These are phyloP conservation scores for Coniochaeta prunicola DNA, from an alignment of 2,329 filamentous ascomycete species.

Conservation along the genomic window DNA sequence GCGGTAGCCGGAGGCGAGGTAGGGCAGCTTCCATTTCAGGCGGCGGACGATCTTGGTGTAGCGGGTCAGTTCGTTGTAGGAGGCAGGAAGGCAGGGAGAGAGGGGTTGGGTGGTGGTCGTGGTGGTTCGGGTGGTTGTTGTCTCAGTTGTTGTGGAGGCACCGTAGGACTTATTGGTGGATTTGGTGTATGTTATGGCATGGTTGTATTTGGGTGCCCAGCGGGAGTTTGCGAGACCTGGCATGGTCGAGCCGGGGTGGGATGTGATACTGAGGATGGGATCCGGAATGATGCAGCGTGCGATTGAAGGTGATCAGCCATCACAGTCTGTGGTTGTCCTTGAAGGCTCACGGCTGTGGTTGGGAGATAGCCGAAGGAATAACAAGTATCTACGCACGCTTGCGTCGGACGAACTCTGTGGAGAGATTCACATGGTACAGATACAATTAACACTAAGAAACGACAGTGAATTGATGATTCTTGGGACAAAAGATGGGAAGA, in stretches of 20 bases:
- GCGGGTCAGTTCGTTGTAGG: slow-evolving; percentile 14
- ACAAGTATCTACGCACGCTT: neutral
- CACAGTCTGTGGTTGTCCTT: neutral
- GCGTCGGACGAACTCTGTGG: neutral
- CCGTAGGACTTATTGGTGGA: neutral
- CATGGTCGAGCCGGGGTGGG: neutral
- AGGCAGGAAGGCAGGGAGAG: neutral
- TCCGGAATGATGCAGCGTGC: neutral
- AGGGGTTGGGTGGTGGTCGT: neutral
- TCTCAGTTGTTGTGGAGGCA: neutral
- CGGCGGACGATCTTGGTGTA: slow-evolving; percentile 38
- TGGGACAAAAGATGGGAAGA: neutral
- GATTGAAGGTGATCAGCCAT: neutral
- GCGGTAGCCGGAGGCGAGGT: slow-evolving; percentile 49
- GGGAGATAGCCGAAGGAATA: neutral
- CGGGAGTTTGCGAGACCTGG: neutral
- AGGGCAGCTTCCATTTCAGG: slow-evolving; percentile 56
- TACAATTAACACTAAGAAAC: neutral
- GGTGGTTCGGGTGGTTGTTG: neutral
- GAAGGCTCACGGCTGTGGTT: neutral
- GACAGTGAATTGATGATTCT: neutral
- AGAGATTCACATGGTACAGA: neutral
- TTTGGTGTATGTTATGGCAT: neutral
- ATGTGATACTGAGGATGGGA: neutral
- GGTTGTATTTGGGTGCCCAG: slow-evolving; percentile 2